Percentiles rank a stretch among this genome's conserved stretches.
Evolutionary conservation across 768 basidiomycete species (phyloP).

Genomic region (Kwoniella dejecticola): DNA sequence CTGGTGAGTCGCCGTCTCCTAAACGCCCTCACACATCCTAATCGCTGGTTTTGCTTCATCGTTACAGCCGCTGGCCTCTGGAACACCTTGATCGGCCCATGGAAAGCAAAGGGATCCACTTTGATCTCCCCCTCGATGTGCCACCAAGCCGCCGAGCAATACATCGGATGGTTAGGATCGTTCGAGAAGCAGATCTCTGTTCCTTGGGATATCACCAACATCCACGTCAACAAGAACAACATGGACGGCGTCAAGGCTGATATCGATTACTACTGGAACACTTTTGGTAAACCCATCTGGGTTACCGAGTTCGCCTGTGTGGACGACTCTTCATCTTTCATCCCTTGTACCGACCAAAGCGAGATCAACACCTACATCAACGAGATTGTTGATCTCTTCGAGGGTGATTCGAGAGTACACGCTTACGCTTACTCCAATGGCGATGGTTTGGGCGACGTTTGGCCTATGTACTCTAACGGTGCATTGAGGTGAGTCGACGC

Average conservation of each 20-base stretch:
- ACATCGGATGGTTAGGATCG: conserved; percentile 36
- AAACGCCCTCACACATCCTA: not conserved
- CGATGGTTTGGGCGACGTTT: conserved; percentile 50
- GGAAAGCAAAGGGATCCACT: conserved; percentile 43
- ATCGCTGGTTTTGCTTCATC: not conserved
- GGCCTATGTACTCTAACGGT: conserved; percentile 47
- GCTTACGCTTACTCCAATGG: conserved; percentile 55
- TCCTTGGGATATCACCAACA: conserved; percentile 46
- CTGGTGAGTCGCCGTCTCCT: conserved; percentile 18
- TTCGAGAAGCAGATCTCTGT: conserved; percentile 43
- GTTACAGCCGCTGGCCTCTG: conserved; percentile 42
- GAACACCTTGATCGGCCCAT: conserved; percentile 50
- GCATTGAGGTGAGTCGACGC: conserved; percentile 40
- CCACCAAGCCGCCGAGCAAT: conserved; percentile 54
- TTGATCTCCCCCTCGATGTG: conserved; percentile 55
- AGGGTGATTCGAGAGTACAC: conserved; percentile 48
- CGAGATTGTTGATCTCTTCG: conserved; percentile 53
- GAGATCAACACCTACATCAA: conserved; percentile 55
- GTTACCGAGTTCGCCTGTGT: conserved; percentile 54
- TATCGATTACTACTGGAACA: conserved; percentile 52
- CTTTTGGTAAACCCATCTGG: conserved; percentile 51
- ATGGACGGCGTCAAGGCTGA: conserved; percentile 50
- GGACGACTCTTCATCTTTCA: conserved; percentile 47
- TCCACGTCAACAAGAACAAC: conserved; percentile 55
- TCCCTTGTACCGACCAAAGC: conserved; percentile 53